Evolutionary conservation across 129 eudicot species (phyloP).

Genomic region (Gnaphalium uliginosum): DNA sequence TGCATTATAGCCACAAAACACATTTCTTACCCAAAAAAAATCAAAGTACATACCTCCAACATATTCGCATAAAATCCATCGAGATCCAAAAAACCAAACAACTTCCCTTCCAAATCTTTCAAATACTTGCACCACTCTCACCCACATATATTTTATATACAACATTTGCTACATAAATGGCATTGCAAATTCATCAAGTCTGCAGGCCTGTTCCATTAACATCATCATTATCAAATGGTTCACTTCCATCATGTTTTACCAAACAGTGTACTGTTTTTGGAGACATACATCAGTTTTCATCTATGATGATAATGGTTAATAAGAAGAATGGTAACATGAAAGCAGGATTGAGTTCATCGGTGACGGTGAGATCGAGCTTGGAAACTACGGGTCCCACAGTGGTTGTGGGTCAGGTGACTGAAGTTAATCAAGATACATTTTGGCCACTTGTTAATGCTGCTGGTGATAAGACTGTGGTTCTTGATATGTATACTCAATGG

Average conservation of each 20-base stretch:
- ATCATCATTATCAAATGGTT: background rate
- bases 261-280: conserved; percentile 29
- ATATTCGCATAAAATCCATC: conserved; percentile 13
- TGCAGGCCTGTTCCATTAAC: conserved; percentile 23
- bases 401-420: conserved; percentile 61
- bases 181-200: conserved; percentile 48
- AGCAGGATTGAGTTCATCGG: conserved; percentile 16
- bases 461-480: conserved; percentile 16
- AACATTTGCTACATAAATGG: conserved; percentile 34
- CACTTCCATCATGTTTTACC: conserved; percentile 16
- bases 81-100: background rate
- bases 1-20: background rate
- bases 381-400: conserved; percentile 52
- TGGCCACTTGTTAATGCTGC: conserved; percentile 15
- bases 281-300: conserved; percentile 9
- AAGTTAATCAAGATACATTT: conserved; percentile 33
- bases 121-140: conserved; percentile 1
- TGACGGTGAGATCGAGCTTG: conserved; percentile 44
- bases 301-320: conserved; percentile 14
- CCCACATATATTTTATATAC: background rate
- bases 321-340: conserved; percentile 29
- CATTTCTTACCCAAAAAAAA: background rate
- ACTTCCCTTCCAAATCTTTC: conserved; percentile 1
- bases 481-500: conserved; percentile 16
- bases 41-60: conserved; percentile 5